Base-by-base conservation (phyloP, 306 rosid species). In the Quillaja saponaria region DNA sequence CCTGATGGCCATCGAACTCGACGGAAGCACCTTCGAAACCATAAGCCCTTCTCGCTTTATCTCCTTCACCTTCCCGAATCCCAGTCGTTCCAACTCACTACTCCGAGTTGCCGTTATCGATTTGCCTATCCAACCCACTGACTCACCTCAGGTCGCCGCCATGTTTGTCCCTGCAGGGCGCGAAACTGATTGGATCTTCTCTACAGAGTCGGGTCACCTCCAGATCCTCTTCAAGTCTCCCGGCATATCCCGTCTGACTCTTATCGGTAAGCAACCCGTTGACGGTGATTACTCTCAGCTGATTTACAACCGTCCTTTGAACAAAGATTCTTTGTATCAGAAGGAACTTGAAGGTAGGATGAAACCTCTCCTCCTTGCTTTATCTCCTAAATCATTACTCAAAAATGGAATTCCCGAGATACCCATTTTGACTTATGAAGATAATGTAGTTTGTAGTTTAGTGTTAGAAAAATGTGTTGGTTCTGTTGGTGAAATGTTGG, bases 51-150 rank as follows among this genome's bases (percentile, higher is more conserved):
- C 87, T 69, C 87, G 76, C 18, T 85, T 76, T 76, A 71, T 80
- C 76, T 15, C 82, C 57, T 80, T 91, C 79, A 80, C 87, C 13
- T 57, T 84, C 61, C 96, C 97, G 18, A 44, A 75, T 60, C 91
- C 87, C 19, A 49, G 69, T 42, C 47, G 49, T 59, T 45, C 82
- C 35, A 14, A 76, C 54, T 69, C 84, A 0, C 75, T 58, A 37
- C 90, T 92, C 72, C 87, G 88, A 66, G 76, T 88, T 19, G 84
- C 96, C 0, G 90, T 88, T 21, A 90, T 92, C 45, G 94, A 92
- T 78, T 82, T 94, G 3, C 92, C 87, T 10, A 3, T 66, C 45
- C 80, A 69, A 13, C 63, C 76, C 48, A 2, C 39, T 16, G 62
- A 67, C 17, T 25, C 80, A 4, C 81, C 87, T 39, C 74, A 15